Percentiles rank a stretch among this genome's conserved stretches.
phyloP scores from a whole-genome alignment of 768 basidiomycete genomes.

The Tulasnella sp. region DNA sequence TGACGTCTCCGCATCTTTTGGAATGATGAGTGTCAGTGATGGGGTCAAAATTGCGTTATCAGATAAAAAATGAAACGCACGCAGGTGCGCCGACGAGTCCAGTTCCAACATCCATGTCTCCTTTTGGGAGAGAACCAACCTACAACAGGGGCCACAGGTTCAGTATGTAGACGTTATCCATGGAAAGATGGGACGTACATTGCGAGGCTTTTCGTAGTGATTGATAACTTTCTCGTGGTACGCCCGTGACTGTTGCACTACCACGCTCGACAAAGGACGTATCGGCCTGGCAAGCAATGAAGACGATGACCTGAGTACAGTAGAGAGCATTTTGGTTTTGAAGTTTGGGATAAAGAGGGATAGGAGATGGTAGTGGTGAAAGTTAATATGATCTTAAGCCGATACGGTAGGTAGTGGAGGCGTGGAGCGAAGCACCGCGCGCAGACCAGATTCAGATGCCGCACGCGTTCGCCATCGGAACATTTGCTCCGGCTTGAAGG shows the following conservation, averaged over 20 bases:
- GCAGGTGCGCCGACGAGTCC: conserved; percentile 97
- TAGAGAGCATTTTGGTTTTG: conserved; percentile 3
- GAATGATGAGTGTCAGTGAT: neutral
- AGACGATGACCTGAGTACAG: conserved; percentile 1
- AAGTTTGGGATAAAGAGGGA: neutral
- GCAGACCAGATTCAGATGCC: conserved; percentile 7
- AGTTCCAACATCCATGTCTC: conserved; percentile 85
- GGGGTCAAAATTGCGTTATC: conserved; percentile 4
- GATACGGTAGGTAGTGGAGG: neutral
- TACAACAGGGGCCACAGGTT: conserved; percentile 28
- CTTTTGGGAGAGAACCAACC: conserved; percentile 95
- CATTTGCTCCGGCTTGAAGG: neutral
- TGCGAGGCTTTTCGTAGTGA: conserved; percentile 95
- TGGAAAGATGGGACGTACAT: conserved; percentile 46
- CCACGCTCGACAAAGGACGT: conserved; percentile 15
- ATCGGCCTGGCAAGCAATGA: neutral
- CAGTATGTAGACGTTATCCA: conserved; percentile 38
- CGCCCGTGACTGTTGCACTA: conserved; percentile 35
- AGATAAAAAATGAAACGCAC: conserved; percentile 39
- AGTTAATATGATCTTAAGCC: neutral
- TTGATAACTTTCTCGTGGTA: conserved; percentile 97
- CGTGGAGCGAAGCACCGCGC: neutral
- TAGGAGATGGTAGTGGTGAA: neutral
- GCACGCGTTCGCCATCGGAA: no score
- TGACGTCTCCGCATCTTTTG: conserved; percentile 86